Conservation (phyloP, 345 rosid species). For the thale cress (Arabidopsis thaliana) region TAIR10.1 NC_003070.9:27436001-27436500, state of each 20-base stretch:
- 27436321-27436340: conserved; percentile 15
- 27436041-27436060: conserved; percentile 37
- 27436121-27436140: not conserved
- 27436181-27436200: not conserved
- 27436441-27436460: conserved; percentile 35
- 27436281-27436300: conserved; percentile 39
- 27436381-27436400: conserved; percentile 31
- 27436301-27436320: conserved; percentile 23
- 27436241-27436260: conserved; percentile 6
- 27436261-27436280: not conserved
- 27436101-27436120: not conserved
- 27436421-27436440: conserved; percentile 10
- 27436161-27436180: not conserved
- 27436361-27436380: conserved; percentile 38
- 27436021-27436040: conserved; percentile 31
- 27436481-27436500: conserved; percentile 6
- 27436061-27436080: conserved; percentile 22
- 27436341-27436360: not conserved
- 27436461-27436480: conserved; percentile 16
- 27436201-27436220: conserved; percentile 35
- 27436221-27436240: conserved; percentile 27
- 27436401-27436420: conserved; percentile 25
- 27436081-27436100: conserved; percentile 29
- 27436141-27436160: too few relatives aligned
- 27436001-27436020: conserved; percentile 27